A percentile compares a stretch with the other conserved stretches of the same genome.
Evolutionary conservation across 2,329 filamentous ascomycete species (phyloP).

Genomic region (Paracorniculantispora psalliotae): DNA sequence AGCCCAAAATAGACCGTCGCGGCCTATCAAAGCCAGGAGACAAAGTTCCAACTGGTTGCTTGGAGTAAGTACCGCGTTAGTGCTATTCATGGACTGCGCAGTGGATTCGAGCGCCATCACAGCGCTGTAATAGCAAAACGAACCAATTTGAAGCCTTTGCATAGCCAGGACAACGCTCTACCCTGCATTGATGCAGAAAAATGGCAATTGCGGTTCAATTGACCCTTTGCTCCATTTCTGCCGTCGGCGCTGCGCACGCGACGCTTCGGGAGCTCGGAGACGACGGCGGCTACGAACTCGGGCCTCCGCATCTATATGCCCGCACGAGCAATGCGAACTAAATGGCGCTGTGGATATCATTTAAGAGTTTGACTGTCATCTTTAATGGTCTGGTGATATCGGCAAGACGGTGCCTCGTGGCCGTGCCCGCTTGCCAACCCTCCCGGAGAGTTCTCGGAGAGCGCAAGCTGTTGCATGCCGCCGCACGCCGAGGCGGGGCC

Average conservation of each 20-base stretch:
- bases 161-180: background rate
- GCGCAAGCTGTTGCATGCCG: background rate
- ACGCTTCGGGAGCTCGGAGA: background rate
- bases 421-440: no score
- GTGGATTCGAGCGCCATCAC: background rate
- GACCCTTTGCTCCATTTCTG: background rate
- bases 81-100: background rate
- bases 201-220: background rate
- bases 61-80: background rate
- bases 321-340: background rate
- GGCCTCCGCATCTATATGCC: constrained; percentile 3
- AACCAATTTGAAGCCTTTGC: background rate
- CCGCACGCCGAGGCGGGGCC: background rate
- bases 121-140: no score
- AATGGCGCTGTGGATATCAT: constrained; percentile 4
- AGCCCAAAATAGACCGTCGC: background rate
- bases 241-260: background rate
- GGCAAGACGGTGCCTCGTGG: background rate
- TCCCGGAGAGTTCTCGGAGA: constrained; percentile 12
- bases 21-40: background rate
- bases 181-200: background rate
- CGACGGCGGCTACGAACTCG: background rate
- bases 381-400: background rate
- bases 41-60: background rate
- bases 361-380: background rate